A percentile compares a stretch with the other conserved stretches of the same genome.
phyloP scores from a whole-genome alignment of 73 alveolate species.

The Tetrahymena malaccensis region DNA sequence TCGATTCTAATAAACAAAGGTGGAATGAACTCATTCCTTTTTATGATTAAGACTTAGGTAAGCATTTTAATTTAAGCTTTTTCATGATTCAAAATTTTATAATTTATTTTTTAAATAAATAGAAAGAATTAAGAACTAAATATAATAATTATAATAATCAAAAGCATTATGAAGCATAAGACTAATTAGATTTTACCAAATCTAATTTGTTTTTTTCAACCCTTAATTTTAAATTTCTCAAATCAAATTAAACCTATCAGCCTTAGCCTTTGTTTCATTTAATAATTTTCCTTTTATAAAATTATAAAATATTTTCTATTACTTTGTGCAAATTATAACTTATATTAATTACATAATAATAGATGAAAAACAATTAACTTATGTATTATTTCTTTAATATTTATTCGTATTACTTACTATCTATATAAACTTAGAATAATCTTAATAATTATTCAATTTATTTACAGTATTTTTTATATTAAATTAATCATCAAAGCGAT shows the following conservation, averaged over 20 bases:
- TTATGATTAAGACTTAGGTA: slow-evolving; percentile 12
- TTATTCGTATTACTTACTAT: too few species aligned
- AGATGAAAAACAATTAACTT: too few species aligned
- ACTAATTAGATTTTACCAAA: not conserved
- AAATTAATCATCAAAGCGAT: too few species aligned
- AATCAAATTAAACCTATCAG: too few species aligned
- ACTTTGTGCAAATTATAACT: not conserved
- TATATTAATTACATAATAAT: not conserved
- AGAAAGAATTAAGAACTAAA: not conserved
- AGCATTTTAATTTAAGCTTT: not conserved
- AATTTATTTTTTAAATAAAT: too few species aligned
- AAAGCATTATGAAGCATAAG: not conserved
- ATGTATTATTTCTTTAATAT: too few species aligned
- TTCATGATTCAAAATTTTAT: not conserved
- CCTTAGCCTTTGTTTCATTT: not conserved
- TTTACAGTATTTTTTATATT: too few species aligned
- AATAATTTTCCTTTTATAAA: not conserved
- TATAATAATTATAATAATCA: not conserved
- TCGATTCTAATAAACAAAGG: slow-evolving; percentile 12
- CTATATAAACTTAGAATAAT: not conserved
- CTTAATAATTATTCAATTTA: not conserved
- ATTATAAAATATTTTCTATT: too few species aligned
- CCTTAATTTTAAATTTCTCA: too few species aligned
- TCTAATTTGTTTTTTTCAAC: too few species aligned
- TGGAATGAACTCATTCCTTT: slow-evolving; percentile 20